phyloP scores from a whole-genome alignment of 208 protist species.

The Borovskyia barvae region DNA sequence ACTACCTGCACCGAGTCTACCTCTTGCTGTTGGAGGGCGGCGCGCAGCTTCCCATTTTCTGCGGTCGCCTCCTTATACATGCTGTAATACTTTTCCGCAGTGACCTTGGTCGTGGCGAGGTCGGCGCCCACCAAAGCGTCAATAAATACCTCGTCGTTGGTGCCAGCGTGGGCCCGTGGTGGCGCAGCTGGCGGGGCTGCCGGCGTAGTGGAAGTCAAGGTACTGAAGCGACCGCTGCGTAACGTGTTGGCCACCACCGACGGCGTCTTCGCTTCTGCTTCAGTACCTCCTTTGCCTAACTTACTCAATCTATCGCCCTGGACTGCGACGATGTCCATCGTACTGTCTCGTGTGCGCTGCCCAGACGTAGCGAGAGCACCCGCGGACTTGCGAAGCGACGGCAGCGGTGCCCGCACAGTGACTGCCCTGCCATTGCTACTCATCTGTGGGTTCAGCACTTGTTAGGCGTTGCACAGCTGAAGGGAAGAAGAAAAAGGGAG shows the following conservation, averaged over 20 bases:
- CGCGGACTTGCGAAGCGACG: conserved; percentile 5
- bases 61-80: conserved; percentile 32
- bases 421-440: neutral
- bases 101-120: conserved; percentile 38
- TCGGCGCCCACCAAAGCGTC: conserved; percentile 65
- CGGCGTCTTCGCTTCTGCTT: neutral
- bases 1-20: conserved; percentile 59
- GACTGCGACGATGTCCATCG: neutral
- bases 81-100: conserved; percentile 42
- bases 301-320: neutral
- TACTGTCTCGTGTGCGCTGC: neutral
- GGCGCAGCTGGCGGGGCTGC: neutral
- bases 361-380: neutral
- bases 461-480: neutral
- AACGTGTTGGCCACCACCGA: neutral
- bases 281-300: too few relatives aligned
- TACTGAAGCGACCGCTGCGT: neutral
- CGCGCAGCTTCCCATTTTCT: conserved; percentile 52
- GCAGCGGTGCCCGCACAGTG: conserved; percentile 2
- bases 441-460: neutral
- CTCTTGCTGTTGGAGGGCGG: conserved; percentile 47
- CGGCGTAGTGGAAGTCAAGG: neutral
- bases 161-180: neutral
- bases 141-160: conserved; percentile 35
- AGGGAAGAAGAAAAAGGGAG: conserved; percentile 38